These are phyloP conservation scores for Candida tallmaniae DNA, from an alignment of 805 yeast genomes.

Conservation along the genomic window DNA sequence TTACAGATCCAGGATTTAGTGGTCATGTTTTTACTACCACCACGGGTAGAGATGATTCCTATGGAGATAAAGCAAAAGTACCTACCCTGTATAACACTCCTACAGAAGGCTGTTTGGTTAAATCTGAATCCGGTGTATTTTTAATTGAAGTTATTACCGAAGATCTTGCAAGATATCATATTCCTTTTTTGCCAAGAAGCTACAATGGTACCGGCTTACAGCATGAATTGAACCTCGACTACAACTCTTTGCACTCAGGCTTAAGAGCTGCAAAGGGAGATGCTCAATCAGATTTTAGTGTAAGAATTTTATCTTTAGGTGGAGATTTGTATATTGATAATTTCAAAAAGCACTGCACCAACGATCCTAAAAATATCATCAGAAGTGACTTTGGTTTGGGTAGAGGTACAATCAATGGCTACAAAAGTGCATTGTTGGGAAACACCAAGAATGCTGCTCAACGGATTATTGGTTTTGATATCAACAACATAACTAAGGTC, in stretches of 20 bases:
- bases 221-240: conserved; percentile 44
- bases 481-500: conserved; percentile 42
- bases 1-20: conserved; percentile 17
- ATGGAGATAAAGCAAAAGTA: conserved; percentile 12
- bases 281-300: conserved; percentile 32
- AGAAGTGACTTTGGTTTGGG: conserved; percentile 40
- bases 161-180: conserved; percentile 48
- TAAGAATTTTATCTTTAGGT: conserved; percentile 57
- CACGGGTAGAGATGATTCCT: conserved; percentile 12
- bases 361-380: conserved; percentile 24
- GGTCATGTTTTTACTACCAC: conserved; percentile 33
- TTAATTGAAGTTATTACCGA: conserved; percentile 66
- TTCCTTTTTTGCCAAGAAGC: conserved; percentile 56
- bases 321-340: conserved; percentile 57
- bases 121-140: conserved; percentile 64
- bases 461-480: conserved; percentile 28
- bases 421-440: conserved; percentile 35
- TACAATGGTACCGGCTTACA: conserved; percentile 63
- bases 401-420: conserved; percentile 34
- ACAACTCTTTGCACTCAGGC: conserved; percentile 31
- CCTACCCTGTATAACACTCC: conserved; percentile 22
- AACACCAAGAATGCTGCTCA: conserved; percentile 18
- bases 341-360: conserved; percentile 27
- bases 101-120: conserved; percentile 28
- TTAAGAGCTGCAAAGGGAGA: conserved; percentile 21